phyloP scores from a whole-genome alignment of 1,139 yeast species.

The Geotrichum carabidarum region DNA sequence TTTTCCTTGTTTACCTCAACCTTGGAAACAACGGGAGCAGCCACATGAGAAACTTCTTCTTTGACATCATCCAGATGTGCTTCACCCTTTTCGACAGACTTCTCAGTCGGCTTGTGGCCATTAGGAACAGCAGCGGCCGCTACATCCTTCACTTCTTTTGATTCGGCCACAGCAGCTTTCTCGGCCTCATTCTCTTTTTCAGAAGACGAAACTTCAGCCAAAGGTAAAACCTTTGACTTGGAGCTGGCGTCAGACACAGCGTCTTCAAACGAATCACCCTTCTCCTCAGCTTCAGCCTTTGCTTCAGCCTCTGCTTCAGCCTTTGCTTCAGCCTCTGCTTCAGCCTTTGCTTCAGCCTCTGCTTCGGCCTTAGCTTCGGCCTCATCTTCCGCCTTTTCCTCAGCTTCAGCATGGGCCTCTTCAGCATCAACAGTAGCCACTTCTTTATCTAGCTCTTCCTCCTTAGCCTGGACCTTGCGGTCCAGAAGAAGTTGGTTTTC shows the following conservation, averaged over 20 bases:
- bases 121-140: too few relatives aligned
- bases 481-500: slow-evolving; percentile 13
- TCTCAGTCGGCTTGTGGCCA: too few relatives aligned
- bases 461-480: slow-evolving; percentile 6
- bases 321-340: slow-evolving; percentile 26
- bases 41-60: too few relatives aligned
- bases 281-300: slow-evolving; percentile 21
- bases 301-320: slow-evolving; percentile 28
- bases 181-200: slow-evolving; percentile 5
- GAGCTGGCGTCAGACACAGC: background rate
- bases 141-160: too few relatives aligned
- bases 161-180: background rate
- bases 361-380: slow-evolving; percentile 5
- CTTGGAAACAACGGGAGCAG: too few relatives aligned
- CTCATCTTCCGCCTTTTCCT: background rate
- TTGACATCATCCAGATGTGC: too few relatives aligned
- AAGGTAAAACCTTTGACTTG: background rate
- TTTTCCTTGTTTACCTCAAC: too few relatives aligned
- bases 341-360: background rate
- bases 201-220: background rate
- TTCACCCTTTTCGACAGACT: too few relatives aligned
- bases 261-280: slow-evolving; percentile 22
- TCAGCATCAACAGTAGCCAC: slow-evolving; percentile 16
- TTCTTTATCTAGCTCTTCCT: slow-evolving; percentile 8
- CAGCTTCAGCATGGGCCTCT: slow-evolving; percentile 7